Conservation (phyloP, 768 basidiomycete genomes). For the Strobilomyces confusus region DNA sequence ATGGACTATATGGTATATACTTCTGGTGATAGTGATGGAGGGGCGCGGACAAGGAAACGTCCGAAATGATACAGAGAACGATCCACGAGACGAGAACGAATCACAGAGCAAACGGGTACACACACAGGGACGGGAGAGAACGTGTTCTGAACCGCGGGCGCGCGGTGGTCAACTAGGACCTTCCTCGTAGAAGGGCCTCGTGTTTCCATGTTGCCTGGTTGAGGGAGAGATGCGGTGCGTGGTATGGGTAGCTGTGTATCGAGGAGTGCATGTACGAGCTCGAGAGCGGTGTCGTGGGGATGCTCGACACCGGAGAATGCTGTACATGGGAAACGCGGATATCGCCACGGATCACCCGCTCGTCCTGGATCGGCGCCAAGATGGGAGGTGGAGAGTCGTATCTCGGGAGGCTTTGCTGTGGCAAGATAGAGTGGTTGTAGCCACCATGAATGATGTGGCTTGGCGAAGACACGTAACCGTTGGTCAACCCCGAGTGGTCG, state of each 20-base stretch:
- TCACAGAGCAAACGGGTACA: conserved; percentile 2
- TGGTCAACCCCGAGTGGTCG: conserved; percentile 28
- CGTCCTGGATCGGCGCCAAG: conserved; percentile 52
- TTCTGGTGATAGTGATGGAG: conserved; percentile 27
- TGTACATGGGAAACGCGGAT: conserved; percentile 29
- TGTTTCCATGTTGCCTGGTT: conserved; percentile 45
- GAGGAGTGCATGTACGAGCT: conserved; percentile 41
- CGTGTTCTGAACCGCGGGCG: not conserved
- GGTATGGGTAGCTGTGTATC: conserved; percentile 39
- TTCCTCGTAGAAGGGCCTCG: conserved; percentile 38
- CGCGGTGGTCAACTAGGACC: conserved; percentile 19
- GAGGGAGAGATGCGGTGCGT: conserved; percentile 34
- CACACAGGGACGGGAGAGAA: not conserved
- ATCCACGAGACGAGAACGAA: conserved; percentile 18
- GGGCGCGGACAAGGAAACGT: conserved; percentile 1
- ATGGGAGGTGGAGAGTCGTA: conserved; percentile 53
- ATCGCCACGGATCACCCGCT: conserved; percentile 31
- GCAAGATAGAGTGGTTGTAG: conserved; percentile 20
- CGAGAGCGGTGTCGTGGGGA: conserved; percentile 29
- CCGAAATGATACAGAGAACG: conserved; percentile 23
- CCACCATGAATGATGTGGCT: conserved; percentile 25
- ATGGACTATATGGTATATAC: conserved; percentile 30
- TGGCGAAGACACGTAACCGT: conserved; percentile 32
- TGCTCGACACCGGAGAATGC: conserved; percentile 30
- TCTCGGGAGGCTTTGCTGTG: conserved; percentile 27